Percentiles rank a stretch among this genome's conserved stretches.
Conservation (phyloP, 2,329 filamentous ascomycete species). For the Cryphonectria carpinicola region DNA sequence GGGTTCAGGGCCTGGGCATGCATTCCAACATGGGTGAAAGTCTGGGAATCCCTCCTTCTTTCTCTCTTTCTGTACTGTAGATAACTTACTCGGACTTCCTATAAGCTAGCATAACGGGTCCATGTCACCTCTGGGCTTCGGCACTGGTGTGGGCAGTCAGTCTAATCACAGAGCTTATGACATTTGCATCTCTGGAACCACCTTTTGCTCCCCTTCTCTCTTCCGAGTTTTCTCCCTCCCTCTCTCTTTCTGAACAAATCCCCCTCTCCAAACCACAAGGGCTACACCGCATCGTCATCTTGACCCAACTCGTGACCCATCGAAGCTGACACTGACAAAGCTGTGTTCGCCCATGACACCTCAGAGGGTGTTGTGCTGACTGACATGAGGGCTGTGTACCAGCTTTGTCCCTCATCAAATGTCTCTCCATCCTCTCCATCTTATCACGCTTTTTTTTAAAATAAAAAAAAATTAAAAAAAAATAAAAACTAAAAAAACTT, state of each 20-base stretch:
- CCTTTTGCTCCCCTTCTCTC: not conserved
- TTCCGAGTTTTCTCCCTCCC: too few relatives aligned
- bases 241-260: not conserved
- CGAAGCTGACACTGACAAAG: not conserved
- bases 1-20: not conserved
- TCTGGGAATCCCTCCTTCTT: not conserved
- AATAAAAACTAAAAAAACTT: too few relatives aligned
- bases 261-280: not conserved
- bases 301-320: not conserved
- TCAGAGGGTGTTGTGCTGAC: not conserved
- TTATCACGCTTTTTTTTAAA: not conserved
- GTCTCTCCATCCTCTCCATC: not conserved
- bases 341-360: not conserved
- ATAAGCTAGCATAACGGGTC: not conserved
- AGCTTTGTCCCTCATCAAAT: not conserved
- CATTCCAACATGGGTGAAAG: not conserved
- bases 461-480: too few relatives aligned
- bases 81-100: not conserved
- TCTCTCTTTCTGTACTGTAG: not conserved
- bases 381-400: not conserved
- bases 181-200: not conserved
- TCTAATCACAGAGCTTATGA: too few relatives aligned
- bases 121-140: not conserved
- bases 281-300: not conserved
- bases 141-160: not conserved